Evolutionary conservation across 2,329 filamentous ascomycete genomes (phyloP), one percentile per base, ranked within the genome.

Genomic region (Onygena corvina): DNA sequence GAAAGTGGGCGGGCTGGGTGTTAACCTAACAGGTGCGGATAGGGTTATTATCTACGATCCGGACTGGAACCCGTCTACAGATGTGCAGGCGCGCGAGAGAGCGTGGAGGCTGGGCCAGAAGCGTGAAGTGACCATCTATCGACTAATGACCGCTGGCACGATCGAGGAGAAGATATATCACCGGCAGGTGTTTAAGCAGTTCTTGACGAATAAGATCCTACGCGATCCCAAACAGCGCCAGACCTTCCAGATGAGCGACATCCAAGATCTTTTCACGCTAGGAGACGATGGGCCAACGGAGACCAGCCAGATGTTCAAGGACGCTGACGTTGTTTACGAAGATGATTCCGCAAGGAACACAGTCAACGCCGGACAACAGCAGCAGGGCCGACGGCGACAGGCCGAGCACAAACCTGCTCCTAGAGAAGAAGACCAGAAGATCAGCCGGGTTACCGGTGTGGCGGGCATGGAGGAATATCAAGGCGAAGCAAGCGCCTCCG

Each of bases 111-210:
- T 98, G 1, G 92, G 92, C 0, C 92, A 98, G 68, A 95, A 93
- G 65, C 83, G 84, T 48, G 87, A 94, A 44, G 92, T 98, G 23
- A 89, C 87, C 3, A 94, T 98, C 18, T 98, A 95, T 64, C 84
- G 93, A 30, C 75, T 98, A n/a, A 94, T 98, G 85, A 94, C 87
- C 3, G 87, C 90, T 3, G 92, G 92, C 1, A 98, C 93, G 0
- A 98, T 98, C 20, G 92, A 98, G 62, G 92, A 98, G 66, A 98
- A 98, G 70, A 98, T 98, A 25, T 98, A 96, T 55, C 90, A 98
- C 65, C 84, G 93, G 12, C 92, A 98, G 61, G 92, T 98, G 46
- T 98, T 94, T 74, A 98, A 98, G 66, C 90, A 96, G 59, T 95
- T 96, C 61, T 74, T 98, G 53, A 92, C 88, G 2, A 94, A 96